Conservation (phyloP, 2,329 filamentous ascomycete species). For the Pseudogymnoascus sp. region DNA sequence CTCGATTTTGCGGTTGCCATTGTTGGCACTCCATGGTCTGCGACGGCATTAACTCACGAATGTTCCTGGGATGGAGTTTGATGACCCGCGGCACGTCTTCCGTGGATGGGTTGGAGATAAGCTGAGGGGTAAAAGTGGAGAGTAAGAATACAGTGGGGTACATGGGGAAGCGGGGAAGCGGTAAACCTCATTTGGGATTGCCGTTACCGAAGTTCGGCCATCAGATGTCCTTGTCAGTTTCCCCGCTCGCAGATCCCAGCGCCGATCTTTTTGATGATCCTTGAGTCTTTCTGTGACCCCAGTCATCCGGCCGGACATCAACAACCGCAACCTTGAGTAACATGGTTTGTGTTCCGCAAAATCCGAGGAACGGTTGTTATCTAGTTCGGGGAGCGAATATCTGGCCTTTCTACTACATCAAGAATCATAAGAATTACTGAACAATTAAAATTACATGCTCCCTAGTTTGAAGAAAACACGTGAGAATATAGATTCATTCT, state of each 20-base stretch:
- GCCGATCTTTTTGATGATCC: not conserved
- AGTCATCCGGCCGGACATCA: not conserved
- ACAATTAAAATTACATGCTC: not conserved
- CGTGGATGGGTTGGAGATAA: not conserved
- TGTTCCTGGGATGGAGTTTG: not conserved
- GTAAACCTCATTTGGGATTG: not conserved
- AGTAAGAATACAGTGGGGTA: not conserved
- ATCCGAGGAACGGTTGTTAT: not conserved
- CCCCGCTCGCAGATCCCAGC: too few relatives aligned
- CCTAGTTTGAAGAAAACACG: not conserved
- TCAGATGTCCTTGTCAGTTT: not conserved
- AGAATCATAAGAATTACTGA: not conserved
- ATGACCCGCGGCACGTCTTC: not conserved
- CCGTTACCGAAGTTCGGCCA: not conserved
- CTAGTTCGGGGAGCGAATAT: not conserved
- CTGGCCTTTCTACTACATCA: not conserved
- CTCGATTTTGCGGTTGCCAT: not conserved
- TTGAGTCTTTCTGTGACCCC: not conserved
- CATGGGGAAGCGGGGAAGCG: not conserved
- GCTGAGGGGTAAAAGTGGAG: not conserved
- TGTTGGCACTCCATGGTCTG: not conserved
- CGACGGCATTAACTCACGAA: not conserved
- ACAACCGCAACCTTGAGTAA: not conserved
- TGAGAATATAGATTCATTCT: not conserved
- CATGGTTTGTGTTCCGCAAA: not conserved